Conservation (phyloP, 2,329 filamentous ascomycete species). For the Xylaria hypoxylon region DNA sequence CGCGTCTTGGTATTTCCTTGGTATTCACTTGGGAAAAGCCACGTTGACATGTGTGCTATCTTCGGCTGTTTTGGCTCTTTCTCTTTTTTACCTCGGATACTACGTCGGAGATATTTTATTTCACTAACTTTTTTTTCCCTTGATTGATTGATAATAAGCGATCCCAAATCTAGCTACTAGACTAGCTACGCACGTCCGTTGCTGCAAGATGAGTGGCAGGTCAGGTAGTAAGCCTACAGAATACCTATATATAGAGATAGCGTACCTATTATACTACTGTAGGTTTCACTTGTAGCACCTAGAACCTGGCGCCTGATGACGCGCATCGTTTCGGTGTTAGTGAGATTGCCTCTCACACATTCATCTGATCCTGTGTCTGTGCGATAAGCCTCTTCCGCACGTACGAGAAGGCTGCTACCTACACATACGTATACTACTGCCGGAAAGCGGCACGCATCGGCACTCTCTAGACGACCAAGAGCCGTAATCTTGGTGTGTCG, state of each 20-base stretch:
- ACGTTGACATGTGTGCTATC: not conserved
- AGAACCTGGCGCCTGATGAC: constrained; percentile 13
- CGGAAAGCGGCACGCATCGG: constrained; percentile 9
- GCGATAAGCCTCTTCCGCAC: not conserved
- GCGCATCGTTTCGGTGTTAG: not conserved
- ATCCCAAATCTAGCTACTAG: too few species aligned
- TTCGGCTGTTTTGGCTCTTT: not conserved
- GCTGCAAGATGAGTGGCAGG: constrained; percentile 17
- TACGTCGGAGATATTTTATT: too few species aligned
- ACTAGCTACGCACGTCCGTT: not conserved
- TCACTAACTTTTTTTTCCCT: too few species aligned
- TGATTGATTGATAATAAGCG: too few species aligned
- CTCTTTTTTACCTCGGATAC: not conserved
- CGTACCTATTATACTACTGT: not conserved
- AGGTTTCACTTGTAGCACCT: constrained; percentile 18
- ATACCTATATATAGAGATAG: constrained; percentile 21
- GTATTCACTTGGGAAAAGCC: constrained; percentile 16
- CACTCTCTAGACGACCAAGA: not conserved
- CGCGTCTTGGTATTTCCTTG: constrained; percentile 36
- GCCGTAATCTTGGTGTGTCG: not conserved
- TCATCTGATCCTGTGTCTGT: constrained; percentile 1
- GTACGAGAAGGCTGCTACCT: not conserved
- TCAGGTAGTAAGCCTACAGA: constrained; percentile 6
- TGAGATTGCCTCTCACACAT: not conserved
- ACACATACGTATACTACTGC: not conserved